Conservation (phyloP, 192 early-diverging fungal species). For the Paraglomus occultum region DNA sequence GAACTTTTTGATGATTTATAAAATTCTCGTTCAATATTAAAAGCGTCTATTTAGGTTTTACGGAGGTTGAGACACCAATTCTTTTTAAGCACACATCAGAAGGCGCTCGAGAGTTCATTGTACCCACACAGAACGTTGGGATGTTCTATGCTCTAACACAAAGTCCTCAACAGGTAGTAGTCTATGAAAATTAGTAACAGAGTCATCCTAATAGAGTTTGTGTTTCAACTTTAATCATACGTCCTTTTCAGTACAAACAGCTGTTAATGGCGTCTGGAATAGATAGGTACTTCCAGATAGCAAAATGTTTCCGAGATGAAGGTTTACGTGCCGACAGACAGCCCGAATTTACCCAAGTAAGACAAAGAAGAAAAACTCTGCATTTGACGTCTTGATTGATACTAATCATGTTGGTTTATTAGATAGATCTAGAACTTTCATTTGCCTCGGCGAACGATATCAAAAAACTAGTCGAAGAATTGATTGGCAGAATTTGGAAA, state of each 20-base stretch:
- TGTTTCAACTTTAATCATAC: background rate
- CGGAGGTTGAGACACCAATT: constrained; percentile 90
- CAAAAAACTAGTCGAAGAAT: constrained; percentile 67
- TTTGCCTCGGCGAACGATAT: constrained; percentile 75
- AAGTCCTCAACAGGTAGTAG: constrained; percentile 79
- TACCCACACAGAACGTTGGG: constrained; percentile 76
- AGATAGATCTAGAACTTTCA: constrained; percentile 90
- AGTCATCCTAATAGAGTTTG: background rate
- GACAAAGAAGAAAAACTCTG: background rate
- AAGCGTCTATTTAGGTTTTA: constrained; percentile 57
- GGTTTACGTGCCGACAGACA: constrained; percentile 84
- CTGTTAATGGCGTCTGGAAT: constrained; percentile 87
- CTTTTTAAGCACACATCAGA: constrained; percentile 93
- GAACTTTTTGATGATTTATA: constrained; percentile 5
- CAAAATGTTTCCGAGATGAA: constrained; percentile 90
- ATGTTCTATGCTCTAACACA: constrained; percentile 87
- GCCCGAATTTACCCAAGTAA: constrained; percentile 91
- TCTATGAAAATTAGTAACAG: background rate
- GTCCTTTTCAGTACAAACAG: constrained; percentile 76
- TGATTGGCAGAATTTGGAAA: constrained; percentile 67
- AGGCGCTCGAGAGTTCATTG: constrained; percentile 92
- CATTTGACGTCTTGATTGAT: background rate
- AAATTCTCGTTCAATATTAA: background rate
- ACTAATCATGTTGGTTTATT: constrained; percentile 9
- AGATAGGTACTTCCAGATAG: constrained; percentile 92